Conservation (phyloP, 2,329 filamentous ascomycete genomes). For the Aureobasidium sp. region DNA sequence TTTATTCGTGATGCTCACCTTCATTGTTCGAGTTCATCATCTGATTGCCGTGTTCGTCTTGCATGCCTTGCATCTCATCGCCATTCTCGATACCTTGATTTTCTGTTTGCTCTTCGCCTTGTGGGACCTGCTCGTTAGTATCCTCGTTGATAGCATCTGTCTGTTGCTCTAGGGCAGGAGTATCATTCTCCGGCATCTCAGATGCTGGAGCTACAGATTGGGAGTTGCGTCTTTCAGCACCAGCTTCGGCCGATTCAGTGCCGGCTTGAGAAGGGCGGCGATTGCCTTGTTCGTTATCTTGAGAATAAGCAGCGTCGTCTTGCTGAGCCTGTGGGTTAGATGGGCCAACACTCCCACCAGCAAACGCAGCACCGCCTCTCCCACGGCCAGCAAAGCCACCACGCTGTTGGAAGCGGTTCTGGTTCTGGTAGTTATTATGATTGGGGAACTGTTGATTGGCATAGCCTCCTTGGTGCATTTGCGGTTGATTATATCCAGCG, state of each 20-base stretch:
- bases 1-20: neutral
- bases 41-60: neutral
- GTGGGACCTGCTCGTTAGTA: neutral
- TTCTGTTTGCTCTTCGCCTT: neutral
- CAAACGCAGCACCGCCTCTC: conserved; percentile 22
- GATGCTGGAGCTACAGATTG: neutral
- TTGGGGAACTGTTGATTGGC: conserved; percentile 43
- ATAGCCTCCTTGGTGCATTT: conserved; percentile 35
- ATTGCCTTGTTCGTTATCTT: neutral
- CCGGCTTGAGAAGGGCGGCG: conserved; percentile 1
- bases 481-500: conserved; percentile 45
- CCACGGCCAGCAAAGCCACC: conserved; percentile 35
- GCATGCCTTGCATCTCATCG: conserved; percentile 5
- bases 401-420: conserved; percentile 70
- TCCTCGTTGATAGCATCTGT: conserved; percentile 2
- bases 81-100: neutral
- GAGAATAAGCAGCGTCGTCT: neutral
- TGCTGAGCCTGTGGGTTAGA: conserved; percentile 17
- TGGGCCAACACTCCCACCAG: conserved; percentile 20
- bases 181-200: neutral
- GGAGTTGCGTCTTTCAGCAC: neutral
- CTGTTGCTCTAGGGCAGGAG: neutral
- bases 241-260: neutral
- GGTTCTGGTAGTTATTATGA: conserved; percentile 49
- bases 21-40: neutral